Base-by-base conservation (phyloP, 208 protist species). In the Trypanosoma theileri region DNA sequence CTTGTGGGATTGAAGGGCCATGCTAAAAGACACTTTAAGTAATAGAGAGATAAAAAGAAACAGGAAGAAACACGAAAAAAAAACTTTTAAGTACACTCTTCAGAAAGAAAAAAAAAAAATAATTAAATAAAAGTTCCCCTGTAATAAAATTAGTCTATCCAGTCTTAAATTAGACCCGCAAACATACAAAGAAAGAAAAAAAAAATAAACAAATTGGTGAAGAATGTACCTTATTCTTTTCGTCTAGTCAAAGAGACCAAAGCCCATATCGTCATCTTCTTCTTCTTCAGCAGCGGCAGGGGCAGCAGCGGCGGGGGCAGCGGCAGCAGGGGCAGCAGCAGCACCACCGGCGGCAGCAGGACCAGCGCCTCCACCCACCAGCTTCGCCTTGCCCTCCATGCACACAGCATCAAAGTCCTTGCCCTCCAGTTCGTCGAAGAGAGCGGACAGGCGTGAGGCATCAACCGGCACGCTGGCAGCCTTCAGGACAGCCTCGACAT, bases 361-460 rank as follows among this genome's bases (percentile, higher is more conserved):
- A 17, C 55, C 21, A 19, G 62, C 60, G 19, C 50, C 80, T 21
- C 63, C 66, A 48, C 81, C 87, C 3, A 89, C 91, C 17, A 98
- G 81, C 82, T 98, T 98, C 19, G 79, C 64, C 78, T 85, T 89
- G 66, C 95, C 95, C 71, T 92, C 81, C 4, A 72, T 74, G 73
- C 91, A 84, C 55, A 98, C 17, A 59, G 91, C 88, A 45, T 97
- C 82, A 59, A 98, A 86, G 77, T 82, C 86, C 91, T 98, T 98
- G 44, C 90, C 95, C 57, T 90, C 82, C 28, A 98, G 60, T 77
- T 94, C 82, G 13, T 70, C 67, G 65, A 96, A 91, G 57, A 96
- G 76, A 40, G 84, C 81, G 46, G 70, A 61, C 53, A 96, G 55
- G 72, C 87, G 85, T 64, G 77, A 57, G 51, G 75, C 35, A 65